Evolutionary conservation across 73 alveolate genomes (phyloP), one percentile per base, ranked within the genome.

Genomic region (Paramecium primaurelia): DNA sequence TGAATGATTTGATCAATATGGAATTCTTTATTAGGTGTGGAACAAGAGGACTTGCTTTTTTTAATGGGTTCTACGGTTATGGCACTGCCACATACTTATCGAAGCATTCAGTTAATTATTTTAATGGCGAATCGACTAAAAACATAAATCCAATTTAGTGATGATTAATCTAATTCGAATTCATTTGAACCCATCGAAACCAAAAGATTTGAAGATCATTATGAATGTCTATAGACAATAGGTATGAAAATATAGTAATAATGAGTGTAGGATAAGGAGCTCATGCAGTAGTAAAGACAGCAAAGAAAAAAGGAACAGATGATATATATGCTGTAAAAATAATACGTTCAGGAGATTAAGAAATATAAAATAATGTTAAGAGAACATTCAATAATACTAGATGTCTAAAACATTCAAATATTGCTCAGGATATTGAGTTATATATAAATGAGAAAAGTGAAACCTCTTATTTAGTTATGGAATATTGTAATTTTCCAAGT

Each of bases 401-500:
- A 18, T 71, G 88, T 12, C 22, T 89, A 12, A 69, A 73, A 20
- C 86, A 89, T 89, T 32, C 85, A 12, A 71, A 77, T 12, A 58
- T 89, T 16, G 37, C 45, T 8, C 30, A 71, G 64, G 86, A 77
- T 42, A 47, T 71, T 42, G 92, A 89, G 3, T 47, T 89, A 6
- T 89, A 45, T 47, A 89, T 89, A 20, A 89, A 89, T 47, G 54
- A 45, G 22, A 64, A 89, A 30, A 89, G 49, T 20, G 84, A 89
- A 89, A 89, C 86, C 45, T 71, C 54, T 10, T 89, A 26, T 73
- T 71, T 47, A 18, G 94, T 89, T 45, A 89, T 89, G 94, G 94
- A 88, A 20, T 88, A 88, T 34, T 88, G 94, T 47, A 45, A 36
- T 20, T 88, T 71, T 69, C 83, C 59, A 3, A 69, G 91, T 25